Evolutionary conservation across 352 stramenopile genomes (phyloP).

Genomic region (Pseudoperonospora humuli): DNA sequence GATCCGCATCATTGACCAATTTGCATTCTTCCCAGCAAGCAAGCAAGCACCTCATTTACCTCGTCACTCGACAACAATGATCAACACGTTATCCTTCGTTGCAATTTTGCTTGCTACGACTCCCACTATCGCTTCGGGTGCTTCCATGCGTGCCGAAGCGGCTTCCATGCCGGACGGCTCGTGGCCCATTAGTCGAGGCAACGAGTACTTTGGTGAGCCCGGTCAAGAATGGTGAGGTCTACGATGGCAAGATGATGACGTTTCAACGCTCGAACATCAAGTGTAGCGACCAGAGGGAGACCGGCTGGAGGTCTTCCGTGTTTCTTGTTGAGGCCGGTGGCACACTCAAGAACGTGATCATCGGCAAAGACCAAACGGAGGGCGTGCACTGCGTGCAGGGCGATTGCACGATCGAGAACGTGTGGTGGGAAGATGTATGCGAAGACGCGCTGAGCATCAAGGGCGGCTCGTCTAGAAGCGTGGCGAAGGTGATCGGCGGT

Average conservation of each 20-base stretch:
- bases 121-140: slow-evolving; percentile 7
- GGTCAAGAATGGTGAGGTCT: slow-evolving; percentile 26
- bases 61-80: slow-evolving; percentile 1
- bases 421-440: slow-evolving; percentile 21
- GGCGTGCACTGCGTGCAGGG: slow-evolving; percentile 9
- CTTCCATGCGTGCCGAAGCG: slow-evolving; percentile 11
- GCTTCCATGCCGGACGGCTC: slow-evolving; percentile 19
- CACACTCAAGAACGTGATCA: slow-evolving; percentile 18
- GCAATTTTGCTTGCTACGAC: slow-evolving; percentile 3
- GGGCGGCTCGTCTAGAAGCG: slow-evolving; percentile 10
- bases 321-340: slow-evolving; percentile 29
- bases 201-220: slow-evolving; percentile 14
- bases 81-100: slow-evolving; percentile 9
- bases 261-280: slow-evolving; percentile 37
- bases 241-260: slow-evolving; percentile 43
- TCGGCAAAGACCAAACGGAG: slow-evolving; percentile 13
- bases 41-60: slow-evolving; percentile 1
- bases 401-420: slow-evolving; percentile 17
- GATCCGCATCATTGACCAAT: slow-evolving; percentile 14
- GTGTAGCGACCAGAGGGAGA: slow-evolving; percentile 25
- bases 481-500: slow-evolving; percentile 12
- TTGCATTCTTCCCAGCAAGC: slow-evolving; percentile 5
- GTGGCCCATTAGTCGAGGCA: slow-evolving; percentile 23
- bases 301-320: slow-evolving; percentile 11
- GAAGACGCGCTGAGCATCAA: slow-evolving; percentile 23